phyloP scores from a whole-genome alignment of 2,329 filamentous ascomycete species.

The Sporothrix brunneoviolacea region DNA sequence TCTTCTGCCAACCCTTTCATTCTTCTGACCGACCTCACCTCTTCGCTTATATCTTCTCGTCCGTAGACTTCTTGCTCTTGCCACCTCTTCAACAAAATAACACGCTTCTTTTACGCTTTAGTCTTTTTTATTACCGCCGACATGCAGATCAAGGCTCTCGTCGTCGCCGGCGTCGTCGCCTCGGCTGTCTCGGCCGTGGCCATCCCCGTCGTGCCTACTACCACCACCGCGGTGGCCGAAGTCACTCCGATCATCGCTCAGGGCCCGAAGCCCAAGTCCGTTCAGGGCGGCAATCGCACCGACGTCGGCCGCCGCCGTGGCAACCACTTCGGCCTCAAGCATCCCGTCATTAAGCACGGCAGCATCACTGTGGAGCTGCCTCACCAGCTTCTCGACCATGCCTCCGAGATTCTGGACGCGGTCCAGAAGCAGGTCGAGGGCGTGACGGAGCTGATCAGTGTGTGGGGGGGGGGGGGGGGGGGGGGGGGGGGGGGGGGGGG shows the following conservation, averaged over 20 bases:
- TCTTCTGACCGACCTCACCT: background rate
- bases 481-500: too few species aligned
- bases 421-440: background rate
- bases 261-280: too few species aligned
- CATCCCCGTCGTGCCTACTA: background rate
- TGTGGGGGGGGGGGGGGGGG: background rate
- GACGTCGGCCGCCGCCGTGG: too few species aligned
- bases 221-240: background rate
- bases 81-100: too few species aligned
- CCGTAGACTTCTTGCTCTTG: background rate
- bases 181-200: background rate
- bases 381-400: background rate
- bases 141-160: background rate
- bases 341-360: too few species aligned
- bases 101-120: too few species aligned
- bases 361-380: background rate
- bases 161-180: background rate
- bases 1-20: background rate
- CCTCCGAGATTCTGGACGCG: constrained; percentile 2
- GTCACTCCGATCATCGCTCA: too few species aligned
- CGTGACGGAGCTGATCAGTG: background rate
- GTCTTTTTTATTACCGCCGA: background rate
- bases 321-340: background rate
- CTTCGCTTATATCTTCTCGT: background rate
- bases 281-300: background rate